A percentile compares a stretch with the other conserved stretches of the same genome.
Evolutionary conservation across 2,329 filamentous ascomycete species (phyloP).

Genomic region (Cladobotryum protrusum): DNA sequence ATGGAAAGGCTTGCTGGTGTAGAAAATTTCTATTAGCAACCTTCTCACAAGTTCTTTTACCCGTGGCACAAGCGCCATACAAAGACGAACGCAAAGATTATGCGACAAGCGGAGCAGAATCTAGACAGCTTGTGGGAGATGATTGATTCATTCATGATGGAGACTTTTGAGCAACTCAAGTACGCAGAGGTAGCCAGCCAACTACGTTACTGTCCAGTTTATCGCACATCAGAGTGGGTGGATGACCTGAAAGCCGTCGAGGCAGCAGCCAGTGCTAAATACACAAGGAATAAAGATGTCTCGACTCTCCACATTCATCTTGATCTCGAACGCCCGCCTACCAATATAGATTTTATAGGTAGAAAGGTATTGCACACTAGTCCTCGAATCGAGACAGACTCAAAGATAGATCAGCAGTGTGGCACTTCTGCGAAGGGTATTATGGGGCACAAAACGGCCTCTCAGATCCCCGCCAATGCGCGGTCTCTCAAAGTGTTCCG

Average conservation of each 20-base stretch:
- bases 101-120: conserved; percentile 40
- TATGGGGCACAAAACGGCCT: too few species aligned
- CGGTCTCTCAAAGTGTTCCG: conserved; percentile 31
- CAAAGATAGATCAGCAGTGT: too few species aligned
- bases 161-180: background rate
- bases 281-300: background rate
- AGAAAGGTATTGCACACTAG: too few species aligned
- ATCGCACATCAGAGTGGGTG: conserved; percentile 43
- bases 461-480: conserved; percentile 21
- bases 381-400: too few species aligned
- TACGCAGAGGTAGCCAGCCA: too few species aligned
- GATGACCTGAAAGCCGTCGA: conserved; percentile 30
- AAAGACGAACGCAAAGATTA: conserved; percentile 34
- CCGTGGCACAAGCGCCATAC: conserved; percentile 39
- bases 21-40: too few species aligned
- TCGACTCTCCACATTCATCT: conserved; percentile 7
- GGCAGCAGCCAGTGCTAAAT: background rate
- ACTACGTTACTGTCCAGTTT: conserved; percentile 20
- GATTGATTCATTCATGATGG: conserved; percentile 13
- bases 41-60: conserved; percentile 30
- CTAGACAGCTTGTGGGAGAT: conserved; percentile 14
- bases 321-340: too few species aligned
- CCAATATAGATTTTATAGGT: too few species aligned
- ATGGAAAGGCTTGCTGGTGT: too few species aligned
- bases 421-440: too few species aligned